Conservation (phyloP, 352 stramenopile species). For the Pythium insidiosum region DNA sequence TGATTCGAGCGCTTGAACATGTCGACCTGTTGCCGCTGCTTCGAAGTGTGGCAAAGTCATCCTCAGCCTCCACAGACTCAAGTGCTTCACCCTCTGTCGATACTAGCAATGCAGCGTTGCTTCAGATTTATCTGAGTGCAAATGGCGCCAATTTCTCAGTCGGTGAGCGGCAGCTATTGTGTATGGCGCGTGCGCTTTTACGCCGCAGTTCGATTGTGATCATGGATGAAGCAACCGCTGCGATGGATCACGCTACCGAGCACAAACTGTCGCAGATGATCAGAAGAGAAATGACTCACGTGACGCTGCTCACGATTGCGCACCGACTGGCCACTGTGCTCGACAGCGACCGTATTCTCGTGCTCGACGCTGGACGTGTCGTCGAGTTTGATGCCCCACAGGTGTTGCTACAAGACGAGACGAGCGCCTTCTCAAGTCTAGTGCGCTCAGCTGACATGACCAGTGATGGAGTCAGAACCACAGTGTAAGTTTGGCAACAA, state of each 20-base stretch:
- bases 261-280: conserved; percentile 57
- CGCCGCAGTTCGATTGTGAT: conserved; percentile 77
- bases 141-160: too few relatives aligned
- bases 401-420: neutral
- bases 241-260: conserved; percentile 56
- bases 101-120: too few relatives aligned
- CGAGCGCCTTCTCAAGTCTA: conserved; percentile 11
- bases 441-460: neutral
- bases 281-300: conserved; percentile 71
- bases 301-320: conserved; percentile 91
- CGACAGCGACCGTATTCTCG: conserved; percentile 85
- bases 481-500: too few relatives aligned
- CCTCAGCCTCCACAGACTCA: too few relatives aligned
- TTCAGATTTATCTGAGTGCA: conserved; percentile 9
- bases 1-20: too few relatives aligned
- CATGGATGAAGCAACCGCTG: conserved; percentile 91
- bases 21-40: too few relatives aligned
- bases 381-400: conserved; percentile 80
- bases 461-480: too few relatives aligned
- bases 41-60: too few relatives aligned
- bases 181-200: conserved; percentile 86
- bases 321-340: conserved; percentile 90
- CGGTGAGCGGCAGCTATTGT: too few relatives aligned
- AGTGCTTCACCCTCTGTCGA: too few relatives aligned
- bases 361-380: conserved; percentile 77